phyloP scores from a whole-genome alignment of 75 land plant genomes.

The Picea glauca region DNA sequence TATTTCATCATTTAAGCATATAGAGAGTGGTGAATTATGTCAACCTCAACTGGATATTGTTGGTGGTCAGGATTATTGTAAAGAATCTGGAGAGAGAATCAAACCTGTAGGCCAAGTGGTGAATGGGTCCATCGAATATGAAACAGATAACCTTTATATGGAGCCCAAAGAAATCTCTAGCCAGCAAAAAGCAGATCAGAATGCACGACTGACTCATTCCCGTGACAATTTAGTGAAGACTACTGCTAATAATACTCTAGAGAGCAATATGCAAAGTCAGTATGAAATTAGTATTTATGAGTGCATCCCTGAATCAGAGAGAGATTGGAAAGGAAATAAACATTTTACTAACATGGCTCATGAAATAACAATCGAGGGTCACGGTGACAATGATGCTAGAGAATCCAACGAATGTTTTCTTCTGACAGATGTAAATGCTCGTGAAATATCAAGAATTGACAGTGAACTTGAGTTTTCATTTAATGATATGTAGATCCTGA shows the following conservation, averaged over 20 bases:
- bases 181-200: no score
- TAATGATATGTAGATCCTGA: not conserved
- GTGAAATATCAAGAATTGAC: not conserved
- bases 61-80: no score
- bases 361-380: not conserved
- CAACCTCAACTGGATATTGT: no score
- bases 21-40: no score
- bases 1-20: no score
- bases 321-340: not conserved
- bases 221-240: not conserved
- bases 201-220: not conserved
- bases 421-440: not conserved
- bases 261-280: not conserved
- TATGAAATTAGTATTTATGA: not conserved
- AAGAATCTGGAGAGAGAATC: no score
- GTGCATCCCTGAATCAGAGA: not conserved
- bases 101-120: no score
- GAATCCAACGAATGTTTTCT: not conserved
- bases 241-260: not conserved
- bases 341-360: not conserved
- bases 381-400: not conserved
- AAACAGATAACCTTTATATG: not conserved
- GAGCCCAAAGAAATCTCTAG: not conserved
- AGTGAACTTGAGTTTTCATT: slow-evolving; percentile 5
- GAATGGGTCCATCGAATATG: not conserved